phyloP scores from a whole-genome alignment of 2,329 filamentous ascomycete genomes.

The Trichoderma harzianum region DNA sequence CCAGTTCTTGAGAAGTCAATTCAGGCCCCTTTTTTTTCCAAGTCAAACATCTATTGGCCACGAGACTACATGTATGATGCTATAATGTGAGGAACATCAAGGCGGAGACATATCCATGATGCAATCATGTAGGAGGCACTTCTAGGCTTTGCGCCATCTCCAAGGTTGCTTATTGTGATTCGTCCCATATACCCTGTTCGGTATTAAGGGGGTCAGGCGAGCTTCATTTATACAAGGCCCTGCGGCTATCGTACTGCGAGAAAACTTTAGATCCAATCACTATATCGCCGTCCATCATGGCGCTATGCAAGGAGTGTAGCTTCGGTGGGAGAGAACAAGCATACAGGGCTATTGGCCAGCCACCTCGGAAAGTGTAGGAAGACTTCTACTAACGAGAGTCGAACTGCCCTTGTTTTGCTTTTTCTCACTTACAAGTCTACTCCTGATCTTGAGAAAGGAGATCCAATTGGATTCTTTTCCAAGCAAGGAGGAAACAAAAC shows the following conservation, averaged over 20 bases:
- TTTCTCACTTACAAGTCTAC: neutral
- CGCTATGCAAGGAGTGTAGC: neutral
- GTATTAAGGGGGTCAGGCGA: neutral
- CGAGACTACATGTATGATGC: neutral
- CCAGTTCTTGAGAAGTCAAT: too few species aligned
- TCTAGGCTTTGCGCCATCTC: neutral
- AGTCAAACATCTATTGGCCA: neutral
- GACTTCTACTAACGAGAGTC: neutral
- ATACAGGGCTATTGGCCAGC: neutral
- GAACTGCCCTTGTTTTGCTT: neutral
- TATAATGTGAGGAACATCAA: neutral
- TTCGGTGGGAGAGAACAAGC: neutral
- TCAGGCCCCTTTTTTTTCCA: neutral
- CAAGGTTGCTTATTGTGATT: neutral
- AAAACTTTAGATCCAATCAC: neutral
- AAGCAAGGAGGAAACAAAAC: neutral
- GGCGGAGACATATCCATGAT: neutral
- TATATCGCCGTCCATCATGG: neutral
- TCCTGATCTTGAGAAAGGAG: neutral
- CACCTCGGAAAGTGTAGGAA: neutral
- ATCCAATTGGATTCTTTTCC: neutral
- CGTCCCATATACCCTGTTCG: neutral
- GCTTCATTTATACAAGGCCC: neutral
- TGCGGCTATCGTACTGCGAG: neutral
- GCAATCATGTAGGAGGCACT: neutral